Base-by-base conservation (phyloP, 179 eudicot genomes). In the Heliamphora pulchella region DNA sequence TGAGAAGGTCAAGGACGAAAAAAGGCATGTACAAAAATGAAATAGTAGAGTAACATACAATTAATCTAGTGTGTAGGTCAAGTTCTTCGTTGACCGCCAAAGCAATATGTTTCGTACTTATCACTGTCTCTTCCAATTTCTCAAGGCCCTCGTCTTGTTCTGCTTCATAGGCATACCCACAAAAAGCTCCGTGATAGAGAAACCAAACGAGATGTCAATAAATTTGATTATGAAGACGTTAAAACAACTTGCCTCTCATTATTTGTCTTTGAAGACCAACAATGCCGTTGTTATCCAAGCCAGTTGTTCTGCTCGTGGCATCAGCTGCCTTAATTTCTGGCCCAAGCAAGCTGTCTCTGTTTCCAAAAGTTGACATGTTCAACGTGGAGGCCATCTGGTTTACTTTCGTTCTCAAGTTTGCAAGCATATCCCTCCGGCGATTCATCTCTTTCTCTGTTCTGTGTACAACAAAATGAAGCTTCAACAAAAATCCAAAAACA, bases 81-180 rank as follows among this genome's bases (percentile, higher is more conserved):
- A 95, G 98, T 72, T 95, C 98, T 85, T 95, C 98, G 82, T 95
- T 93, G 77, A 95, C 91, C 43, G 98, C 88, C 84, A 95, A 87
- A 58, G 98, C 98, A 84, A 95, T 88, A 81, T 95, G 98, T 81
- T 95, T 95, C 8, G 98, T 93, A 81, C 98, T 93, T 64, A 82
- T 67, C 76, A 95, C 97, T 66, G 93, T 85, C 86, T 92, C 97
- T 87, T 95, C 98, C 89, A 95, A 85, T 79, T 84, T 85, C 57
- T 91, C 98, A 83, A 95, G 98, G 71, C 91, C 98, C 70, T 95
- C 98, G 65, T 95, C 98, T 93, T 95, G 98, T 80, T 93, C 98
- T 95, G 98, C 76, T 58, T 73, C 76, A 85, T 31, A 81, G 41
- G 81, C 59, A 80, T 20, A 54, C 31, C 67, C 58, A 78, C 14